phyloP scores from a whole-genome alignment of 2,329 filamentous ascomycete species.

The Coniella vitis region DNA sequence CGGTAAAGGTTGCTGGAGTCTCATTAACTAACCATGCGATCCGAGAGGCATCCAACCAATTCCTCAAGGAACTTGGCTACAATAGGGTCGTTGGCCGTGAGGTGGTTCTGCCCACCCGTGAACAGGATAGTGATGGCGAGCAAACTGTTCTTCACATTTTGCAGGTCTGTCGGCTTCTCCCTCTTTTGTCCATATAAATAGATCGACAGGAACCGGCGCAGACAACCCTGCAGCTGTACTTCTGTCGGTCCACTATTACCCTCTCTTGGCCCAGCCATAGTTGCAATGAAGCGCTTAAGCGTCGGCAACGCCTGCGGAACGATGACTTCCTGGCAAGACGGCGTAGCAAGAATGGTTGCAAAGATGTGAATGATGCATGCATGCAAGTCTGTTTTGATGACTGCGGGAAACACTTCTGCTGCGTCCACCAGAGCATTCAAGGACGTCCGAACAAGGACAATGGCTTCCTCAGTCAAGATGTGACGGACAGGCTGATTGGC shows the following conservation, averaged over 20 bases:
- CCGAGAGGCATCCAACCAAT: constrained; percentile 74
- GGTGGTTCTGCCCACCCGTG: constrained; percentile 67
- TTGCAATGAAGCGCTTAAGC: constrained; percentile 81
- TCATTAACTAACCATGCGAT: constrained; percentile 54
- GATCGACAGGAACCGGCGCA: constrained; percentile 77
- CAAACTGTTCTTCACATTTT: constrained; percentile 89
- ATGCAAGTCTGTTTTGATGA: constrained; percentile 94
- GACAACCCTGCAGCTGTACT: constrained; percentile 71
- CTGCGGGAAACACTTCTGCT: constrained; percentile 88
- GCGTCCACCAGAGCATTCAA: constrained; percentile 88
- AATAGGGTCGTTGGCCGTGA: constrained; percentile 69
- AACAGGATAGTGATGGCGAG: constrained; percentile 84
- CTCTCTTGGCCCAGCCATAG: constrained; percentile 50
- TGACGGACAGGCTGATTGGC: constrained; percentile 60
- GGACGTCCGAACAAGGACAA: constrained; percentile 70
- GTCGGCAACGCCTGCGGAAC: constrained; percentile 86
- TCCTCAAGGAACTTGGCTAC: constrained; percentile 71
- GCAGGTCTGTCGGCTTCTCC: constrained; percentile 66
- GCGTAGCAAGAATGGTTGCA: constrained; percentile 82
- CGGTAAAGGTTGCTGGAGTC: background rate
- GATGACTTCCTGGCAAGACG: constrained; percentile 78
- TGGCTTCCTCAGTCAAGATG: constrained; percentile 79
- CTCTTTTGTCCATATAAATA: constrained; percentile 69
- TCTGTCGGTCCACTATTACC: constrained; percentile 45
- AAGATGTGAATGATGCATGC: constrained; percentile 97